Conservation (phyloP, 306 rosid species). For the Coriaria nepalensis region DNA sequence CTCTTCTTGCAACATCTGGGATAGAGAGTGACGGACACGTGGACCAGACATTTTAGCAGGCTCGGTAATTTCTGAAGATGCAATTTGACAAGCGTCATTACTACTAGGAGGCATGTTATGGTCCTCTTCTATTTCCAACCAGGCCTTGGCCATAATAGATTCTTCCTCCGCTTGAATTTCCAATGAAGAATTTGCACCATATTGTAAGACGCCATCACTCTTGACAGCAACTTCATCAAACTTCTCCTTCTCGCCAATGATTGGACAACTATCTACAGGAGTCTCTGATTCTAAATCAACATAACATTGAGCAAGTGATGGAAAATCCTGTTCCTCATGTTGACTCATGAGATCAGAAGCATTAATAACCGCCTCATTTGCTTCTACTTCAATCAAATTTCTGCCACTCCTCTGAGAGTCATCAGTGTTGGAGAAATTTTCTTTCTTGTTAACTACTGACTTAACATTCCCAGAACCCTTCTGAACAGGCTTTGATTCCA, state of each 20-base stretch:
- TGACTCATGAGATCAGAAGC: slow-evolving; percentile 39
- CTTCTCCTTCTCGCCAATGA: slow-evolving; percentile 28
- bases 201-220: slow-evolving; percentile 22
- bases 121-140: slow-evolving; percentile 90
- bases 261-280: slow-evolving; percentile 31
- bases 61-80: slow-evolving; percentile 30
- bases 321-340: slow-evolving; percentile 35
- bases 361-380: slow-evolving; percentile 30
- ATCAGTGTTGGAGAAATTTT: slow-evolving; percentile 34
- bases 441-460: slow-evolving; percentile 42
- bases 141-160: slow-evolving; percentile 60
- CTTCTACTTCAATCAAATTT: slow-evolving; percentile 34
- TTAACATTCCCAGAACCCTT: slow-evolving; percentile 57
- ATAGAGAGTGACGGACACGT: slow-evolving; percentile 85
- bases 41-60: slow-evolving; percentile 48
- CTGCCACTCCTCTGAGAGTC: slow-evolving; percentile 31
- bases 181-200: slow-evolving; percentile 33
- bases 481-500: slow-evolving; percentile 85
- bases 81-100: slow-evolving; percentile 31
- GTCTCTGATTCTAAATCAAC: slow-evolving; percentile 30
- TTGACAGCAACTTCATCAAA: slow-evolving; percentile 29
- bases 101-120: slow-evolving; percentile 35
- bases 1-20: slow-evolving; percentile 98
- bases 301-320: slow-evolving; percentile 23
- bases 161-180: slow-evolving; percentile 53